Percentiles rank a stretch among this genome's conserved stretches.
phyloP scores from a whole-genome alignment of 192 early-diverging fungal genomes.

The Lobosporangium transversale region DNA sequence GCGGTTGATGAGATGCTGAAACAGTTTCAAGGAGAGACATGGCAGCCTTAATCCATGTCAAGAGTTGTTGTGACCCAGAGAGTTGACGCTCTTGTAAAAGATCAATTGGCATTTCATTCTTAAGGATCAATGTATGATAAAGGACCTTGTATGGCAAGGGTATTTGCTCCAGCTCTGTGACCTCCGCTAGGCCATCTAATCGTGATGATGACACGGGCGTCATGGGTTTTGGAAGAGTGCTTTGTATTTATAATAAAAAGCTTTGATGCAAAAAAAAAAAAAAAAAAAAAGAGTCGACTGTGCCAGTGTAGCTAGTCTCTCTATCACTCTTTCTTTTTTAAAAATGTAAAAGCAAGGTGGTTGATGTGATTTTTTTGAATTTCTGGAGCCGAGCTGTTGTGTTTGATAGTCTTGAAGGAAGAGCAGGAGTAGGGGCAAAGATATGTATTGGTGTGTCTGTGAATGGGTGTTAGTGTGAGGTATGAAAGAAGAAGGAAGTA shows the following conservation, averaged over 20 bases:
- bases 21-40: slow-evolving; percentile 19
- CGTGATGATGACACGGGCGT: slow-evolving; percentile 14
- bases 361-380: not conserved
- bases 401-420: not conserved
- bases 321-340: not conserved
- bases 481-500: not conserved
- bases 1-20: slow-evolving; percentile 14
- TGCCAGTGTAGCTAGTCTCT: no score
- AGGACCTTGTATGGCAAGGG: slow-evolving; percentile 47
- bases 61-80: slow-evolving; percentile 30
- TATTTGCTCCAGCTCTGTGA: slow-evolving; percentile 44
- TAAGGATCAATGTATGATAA: slow-evolving; percentile 47
- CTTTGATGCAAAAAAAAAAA: not conserved
- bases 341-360: not conserved
- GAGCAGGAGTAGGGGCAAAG: no score
- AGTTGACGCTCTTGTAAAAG: slow-evolving; percentile 27
- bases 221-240: slow-evolving; percentile 12
- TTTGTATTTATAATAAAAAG: not conserved
- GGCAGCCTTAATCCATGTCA: slow-evolving; percentile 46
- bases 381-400: no score
- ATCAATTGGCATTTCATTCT: slow-evolving; percentile 49
- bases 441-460: no score
- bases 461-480: no score
- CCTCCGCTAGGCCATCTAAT: slow-evolving; percentile 47
- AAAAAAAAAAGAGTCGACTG: not conserved